phyloP scores from a whole-genome alignment of 208 protist genomes.

The Crithidia thermophila region DNA sequence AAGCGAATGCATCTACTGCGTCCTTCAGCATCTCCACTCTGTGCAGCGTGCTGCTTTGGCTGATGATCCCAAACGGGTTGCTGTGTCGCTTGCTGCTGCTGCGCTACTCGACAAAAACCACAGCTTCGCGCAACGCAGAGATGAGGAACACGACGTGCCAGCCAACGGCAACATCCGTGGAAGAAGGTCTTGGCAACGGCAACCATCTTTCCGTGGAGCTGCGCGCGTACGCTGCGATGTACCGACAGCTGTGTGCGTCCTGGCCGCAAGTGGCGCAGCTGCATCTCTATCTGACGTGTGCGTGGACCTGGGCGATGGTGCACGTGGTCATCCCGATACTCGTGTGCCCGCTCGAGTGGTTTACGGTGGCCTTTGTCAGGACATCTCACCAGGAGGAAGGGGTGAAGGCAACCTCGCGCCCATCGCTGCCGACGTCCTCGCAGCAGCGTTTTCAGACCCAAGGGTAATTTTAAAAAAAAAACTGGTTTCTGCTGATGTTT shows the following conservation, averaged over 20 bases:
- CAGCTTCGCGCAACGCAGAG: too few relatives aligned
- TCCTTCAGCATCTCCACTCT: conserved; percentile 23
- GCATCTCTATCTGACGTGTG: conserved; percentile 20
- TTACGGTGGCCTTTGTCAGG: too few relatives aligned
- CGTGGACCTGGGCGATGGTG: conserved; percentile 23
- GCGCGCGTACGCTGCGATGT: conserved; percentile 4
- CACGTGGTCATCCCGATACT: conserved; percentile 6
- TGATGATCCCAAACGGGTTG: conserved; percentile 32
- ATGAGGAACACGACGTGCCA: neutral
- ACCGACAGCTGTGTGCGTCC: conserved; percentile 8
- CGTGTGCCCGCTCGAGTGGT: conserved; percentile 6
- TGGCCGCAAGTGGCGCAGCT: conserved; percentile 23
- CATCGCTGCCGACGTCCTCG: too few relatives aligned
- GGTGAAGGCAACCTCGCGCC: too few relatives aligned
- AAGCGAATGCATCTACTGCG: too few relatives aligned
- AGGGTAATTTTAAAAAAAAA: too few relatives aligned
- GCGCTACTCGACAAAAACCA: neutral
- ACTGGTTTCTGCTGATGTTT: too few relatives aligned
- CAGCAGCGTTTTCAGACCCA: too few relatives aligned
- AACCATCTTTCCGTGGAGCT: too few relatives aligned
- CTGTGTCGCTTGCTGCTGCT: conserved; percentile 13
- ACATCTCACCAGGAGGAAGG: too few relatives aligned
- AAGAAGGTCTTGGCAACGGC: too few relatives aligned
- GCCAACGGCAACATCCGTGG: too few relatives aligned
- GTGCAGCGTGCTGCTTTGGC: conserved; percentile 28